Evolutionary conservation across 2,329 filamentous ascomycete species (phyloP).

Genomic region (Aureobasidium lini): DNA sequence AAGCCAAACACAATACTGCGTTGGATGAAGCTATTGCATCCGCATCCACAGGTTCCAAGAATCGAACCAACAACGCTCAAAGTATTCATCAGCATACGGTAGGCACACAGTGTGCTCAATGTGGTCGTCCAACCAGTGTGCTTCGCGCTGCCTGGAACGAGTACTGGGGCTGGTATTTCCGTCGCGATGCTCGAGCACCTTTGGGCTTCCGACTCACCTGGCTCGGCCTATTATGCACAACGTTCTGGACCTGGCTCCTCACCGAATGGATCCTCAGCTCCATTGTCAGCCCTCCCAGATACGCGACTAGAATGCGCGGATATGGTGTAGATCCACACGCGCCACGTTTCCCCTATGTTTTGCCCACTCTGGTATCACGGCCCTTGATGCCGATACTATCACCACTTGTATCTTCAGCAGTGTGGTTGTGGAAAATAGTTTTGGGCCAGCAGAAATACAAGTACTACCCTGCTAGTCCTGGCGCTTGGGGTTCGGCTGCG

Average conservation of each 20-base stretch:
- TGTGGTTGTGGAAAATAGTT: background rate
- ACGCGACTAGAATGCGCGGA: constrained; percentile 41
- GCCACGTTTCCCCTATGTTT: constrained; percentile 48
- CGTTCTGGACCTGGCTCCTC: constrained; percentile 18
- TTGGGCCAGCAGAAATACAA: background rate
- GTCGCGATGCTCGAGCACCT: constrained; percentile 15
- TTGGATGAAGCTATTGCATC: background rate
- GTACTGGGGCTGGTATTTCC: constrained; percentile 24
- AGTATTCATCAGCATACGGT: background rate
- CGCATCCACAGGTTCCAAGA: background rate
- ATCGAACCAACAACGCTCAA: background rate
- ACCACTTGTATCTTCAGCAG: constrained; percentile 18
- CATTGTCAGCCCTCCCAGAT: constrained; percentile 44
- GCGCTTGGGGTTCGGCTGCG: background rate
- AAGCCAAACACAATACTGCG: background rate
- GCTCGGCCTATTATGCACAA: constrained; percentile 33
- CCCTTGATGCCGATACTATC: constrained; percentile 30
- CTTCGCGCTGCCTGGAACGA: constrained; percentile 25
- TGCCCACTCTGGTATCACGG: constrained; percentile 47
- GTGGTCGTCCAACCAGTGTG: constrained; percentile 22
- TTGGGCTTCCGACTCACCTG: constrained; percentile 31
- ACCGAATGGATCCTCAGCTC: constrained; percentile 22
- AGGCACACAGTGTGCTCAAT: constrained; percentile 14
- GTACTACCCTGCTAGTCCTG: background rate
- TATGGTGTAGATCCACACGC: constrained; percentile 46